Conservation (phyloP, 164 flowering plant species). For the Kalanchoe fedtschenkoi region DNA sequence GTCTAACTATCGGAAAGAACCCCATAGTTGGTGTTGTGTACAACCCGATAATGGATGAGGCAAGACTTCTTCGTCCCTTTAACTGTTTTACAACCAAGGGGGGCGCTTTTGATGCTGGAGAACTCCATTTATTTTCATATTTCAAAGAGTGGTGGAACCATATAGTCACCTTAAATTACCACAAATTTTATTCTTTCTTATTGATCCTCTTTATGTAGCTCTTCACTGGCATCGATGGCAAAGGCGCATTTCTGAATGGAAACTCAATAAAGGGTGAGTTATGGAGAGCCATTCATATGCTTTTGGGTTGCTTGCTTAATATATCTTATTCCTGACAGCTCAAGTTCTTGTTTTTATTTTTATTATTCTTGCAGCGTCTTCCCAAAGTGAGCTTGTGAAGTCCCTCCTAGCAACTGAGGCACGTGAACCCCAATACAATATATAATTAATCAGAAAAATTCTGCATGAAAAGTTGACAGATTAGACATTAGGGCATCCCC, state of each 20-base stretch:
- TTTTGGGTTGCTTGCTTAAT: neutral
- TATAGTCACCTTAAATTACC: neutral
- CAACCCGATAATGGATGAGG: conserved; percentile 94
- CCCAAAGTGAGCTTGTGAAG: conserved; percentile 70
- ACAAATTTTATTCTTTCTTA: neutral
- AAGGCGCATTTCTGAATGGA: conserved; percentile 91
- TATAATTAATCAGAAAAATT: neutral
- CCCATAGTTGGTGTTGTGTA: conserved; percentile 90
- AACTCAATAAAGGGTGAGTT: conserved; percentile 64
- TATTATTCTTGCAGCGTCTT: conserved; percentile 55
- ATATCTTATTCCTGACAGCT: neutral
- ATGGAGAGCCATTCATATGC: neutral
- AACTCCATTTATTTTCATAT: neutral
- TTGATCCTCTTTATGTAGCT: conserved; percentile 33
- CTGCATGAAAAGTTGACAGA: neutral
- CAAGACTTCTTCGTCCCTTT: conserved; percentile 15
- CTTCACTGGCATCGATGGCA: conserved; percentile 71
- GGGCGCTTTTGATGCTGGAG: neutral
- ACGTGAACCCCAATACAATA: conserved; percentile 11
- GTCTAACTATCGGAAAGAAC: conserved; percentile 73
- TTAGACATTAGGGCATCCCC: neutral
- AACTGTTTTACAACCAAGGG: neutral
- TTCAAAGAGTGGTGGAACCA: neutral
- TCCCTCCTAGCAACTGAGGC: conserved; percentile 91
- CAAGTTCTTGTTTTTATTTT: neutral